Conservation (phyloP, 305 asterid genomes). For the Withania somnifera region DNA sequence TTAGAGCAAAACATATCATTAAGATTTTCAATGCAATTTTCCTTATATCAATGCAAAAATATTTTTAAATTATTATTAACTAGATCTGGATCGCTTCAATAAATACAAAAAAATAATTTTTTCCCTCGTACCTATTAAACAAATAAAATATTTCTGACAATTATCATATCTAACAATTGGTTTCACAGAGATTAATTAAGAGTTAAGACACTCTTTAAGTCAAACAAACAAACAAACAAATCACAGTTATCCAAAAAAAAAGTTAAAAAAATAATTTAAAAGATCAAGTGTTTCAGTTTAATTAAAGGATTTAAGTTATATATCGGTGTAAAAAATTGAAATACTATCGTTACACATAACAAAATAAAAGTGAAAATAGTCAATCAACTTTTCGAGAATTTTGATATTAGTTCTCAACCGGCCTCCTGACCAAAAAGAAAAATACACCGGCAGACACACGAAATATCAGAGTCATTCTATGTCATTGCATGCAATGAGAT, state of each 20-base stretch:
- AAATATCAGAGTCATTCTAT: too few species aligned
- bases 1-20: background rate
- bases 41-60: background rate
- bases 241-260: background rate
- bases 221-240: background rate
- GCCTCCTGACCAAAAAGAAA: background rate
- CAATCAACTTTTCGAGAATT: background rate
- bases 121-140: background rate
- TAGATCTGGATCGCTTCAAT: background rate
- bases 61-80: background rate
- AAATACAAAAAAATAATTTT: background rate
- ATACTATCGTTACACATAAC: background rate
- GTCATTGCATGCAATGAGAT: too few species aligned
- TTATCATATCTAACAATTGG: background rate
- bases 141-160: background rate
- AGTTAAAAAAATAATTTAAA: background rate
- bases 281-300: background rate
- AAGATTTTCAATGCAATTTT: background rate
- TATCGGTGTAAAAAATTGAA: too few species aligned
- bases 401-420: background rate
- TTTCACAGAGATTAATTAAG: background rate
- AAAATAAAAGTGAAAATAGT: background rate
- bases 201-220: background rate
- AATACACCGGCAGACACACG: too few species aligned
- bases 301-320: background rate